Conservation (phyloP, 495 filamentous ascomycete species). For the Trichoderma asperelloides region DNA sequence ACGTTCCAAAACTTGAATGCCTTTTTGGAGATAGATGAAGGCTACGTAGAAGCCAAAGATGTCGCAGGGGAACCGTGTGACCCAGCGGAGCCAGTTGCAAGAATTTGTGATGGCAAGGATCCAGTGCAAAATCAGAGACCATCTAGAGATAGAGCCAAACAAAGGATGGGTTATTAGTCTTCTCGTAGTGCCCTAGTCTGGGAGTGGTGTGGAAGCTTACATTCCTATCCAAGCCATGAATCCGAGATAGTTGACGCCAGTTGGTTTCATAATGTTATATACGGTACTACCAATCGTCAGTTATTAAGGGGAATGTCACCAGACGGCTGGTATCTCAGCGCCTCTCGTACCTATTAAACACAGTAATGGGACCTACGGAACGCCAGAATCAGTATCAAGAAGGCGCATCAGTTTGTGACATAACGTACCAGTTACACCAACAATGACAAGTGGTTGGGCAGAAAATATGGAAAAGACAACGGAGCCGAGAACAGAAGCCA, state of each 20-base stretch:
- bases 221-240: conserved; percentile 85
- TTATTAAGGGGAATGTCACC: conserved; percentile 13
- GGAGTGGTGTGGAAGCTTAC: conserved; percentile 28
- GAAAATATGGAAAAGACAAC: conserved; percentile 68
- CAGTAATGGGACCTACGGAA: conserved; percentile 65
- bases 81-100: conserved; percentile 71
- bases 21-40: conserved; percentile 79
- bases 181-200: background rate
- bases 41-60: conserved; percentile 87
- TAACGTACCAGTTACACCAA: conserved; percentile 68
- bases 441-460: conserved; percentile 76
- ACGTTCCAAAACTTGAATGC: conserved; percentile 66
- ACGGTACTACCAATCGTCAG: conserved; percentile 44
- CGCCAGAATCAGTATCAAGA: background rate
- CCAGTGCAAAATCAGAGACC: conserved; percentile 77
- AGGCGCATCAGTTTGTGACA: too few relatives aligned
- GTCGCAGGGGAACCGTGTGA: conserved; percentile 78
- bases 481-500: conserved; percentile 68
- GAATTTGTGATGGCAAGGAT: conserved; percentile 68
- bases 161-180: background rate
- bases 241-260: conserved; percentile 60
- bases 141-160: too few relatives aligned
- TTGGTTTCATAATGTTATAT: conserved; percentile 67
- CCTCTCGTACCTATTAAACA: conserved; percentile 61
- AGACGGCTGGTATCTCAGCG: background rate